Evolutionary conservation across 306 rosid genomes (phyloP).

Genomic region (Vachellia collinsii): DNA sequence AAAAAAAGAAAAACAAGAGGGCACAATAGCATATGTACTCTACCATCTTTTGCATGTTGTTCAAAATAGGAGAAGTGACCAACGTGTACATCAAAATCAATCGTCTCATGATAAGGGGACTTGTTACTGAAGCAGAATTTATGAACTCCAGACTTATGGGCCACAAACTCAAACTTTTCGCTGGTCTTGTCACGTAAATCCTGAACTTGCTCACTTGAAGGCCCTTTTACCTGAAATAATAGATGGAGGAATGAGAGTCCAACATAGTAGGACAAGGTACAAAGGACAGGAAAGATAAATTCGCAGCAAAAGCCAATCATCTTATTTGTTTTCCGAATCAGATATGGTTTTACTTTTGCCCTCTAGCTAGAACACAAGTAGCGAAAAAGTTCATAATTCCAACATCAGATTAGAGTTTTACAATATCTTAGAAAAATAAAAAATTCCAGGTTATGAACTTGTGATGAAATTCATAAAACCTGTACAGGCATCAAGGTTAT

Average conservation of each 20-base stretch:
- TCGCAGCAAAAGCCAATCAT: neutral
- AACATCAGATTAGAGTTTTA: neutral
- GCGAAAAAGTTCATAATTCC: neutral
- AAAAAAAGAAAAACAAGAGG: neutral
- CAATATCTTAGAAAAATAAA: neutral
- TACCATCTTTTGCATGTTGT: slow-evolving; percentile 97
- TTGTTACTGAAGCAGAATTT: slow-evolving; percentile 77
- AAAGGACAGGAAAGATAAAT: neutral
- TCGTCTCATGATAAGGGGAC: slow-evolving; percentile 78
- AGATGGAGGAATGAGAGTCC: slow-evolving; percentile 20
- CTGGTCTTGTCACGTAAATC: slow-evolving; percentile 68
- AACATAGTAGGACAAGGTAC: neutral
- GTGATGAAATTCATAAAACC: too few species aligned
- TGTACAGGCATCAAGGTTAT: neutral
- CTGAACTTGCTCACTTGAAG: slow-evolving; percentile 73
- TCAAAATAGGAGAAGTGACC: slow-evolving; percentile 75
- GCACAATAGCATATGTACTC: slow-evolving; percentile 13
- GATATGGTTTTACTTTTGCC: neutral
- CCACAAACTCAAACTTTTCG: slow-evolving; percentile 62
- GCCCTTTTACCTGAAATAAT: slow-evolving; percentile 77
- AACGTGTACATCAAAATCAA: slow-evolving; percentile 83
- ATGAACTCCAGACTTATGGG: slow-evolving; percentile 63
- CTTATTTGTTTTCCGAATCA: slow-evolving; percentile 3
- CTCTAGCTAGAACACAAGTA: neutral
- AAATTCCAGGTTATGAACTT: neutral